These are phyloP conservation scores for Penicillium taxi DNA, from an alignment of 495 filamentous ascomycete genomes.

Conservation along the genomic window DNA sequence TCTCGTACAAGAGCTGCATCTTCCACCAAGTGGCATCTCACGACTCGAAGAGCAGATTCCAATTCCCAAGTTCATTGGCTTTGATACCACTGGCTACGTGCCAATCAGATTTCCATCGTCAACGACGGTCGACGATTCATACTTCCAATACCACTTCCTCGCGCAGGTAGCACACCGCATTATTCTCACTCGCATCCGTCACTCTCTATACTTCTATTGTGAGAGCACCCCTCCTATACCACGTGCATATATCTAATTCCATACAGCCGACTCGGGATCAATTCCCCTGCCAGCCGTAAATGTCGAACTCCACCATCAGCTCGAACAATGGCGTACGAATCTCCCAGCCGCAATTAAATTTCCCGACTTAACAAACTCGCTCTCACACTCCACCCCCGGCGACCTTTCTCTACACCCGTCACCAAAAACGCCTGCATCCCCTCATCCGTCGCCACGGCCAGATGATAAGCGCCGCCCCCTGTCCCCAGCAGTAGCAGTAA, in stretches of 20 bases:
- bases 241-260: background rate
- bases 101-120: conserved; percentile 21
- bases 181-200: conserved; percentile 40
- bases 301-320: conserved; percentile 38
- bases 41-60: conserved; percentile 40
- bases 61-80: conserved; percentile 42
- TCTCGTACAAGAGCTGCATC: conserved; percentile 40
- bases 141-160: conserved; percentile 44
- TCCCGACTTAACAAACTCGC: conserved; percentile 18
- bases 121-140: conserved; percentile 36
- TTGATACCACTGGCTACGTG: conserved; percentile 31
- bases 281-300: conserved; percentile 42
- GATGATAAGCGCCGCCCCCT: conserved; percentile 21
- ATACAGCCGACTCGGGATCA: conserved; percentile 35
- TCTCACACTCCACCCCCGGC: conserved; percentile 11
- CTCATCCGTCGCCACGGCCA: conserved; percentile 15
- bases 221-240: conserved; percentile 5
- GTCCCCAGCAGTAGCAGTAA: conserved; percentile 34
- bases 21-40: conserved; percentile 39
- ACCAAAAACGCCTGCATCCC: conserved; percentile 20
- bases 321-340: conserved; percentile 42
- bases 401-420: conserved; percentile 15
- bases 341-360: conserved; percentile 38
- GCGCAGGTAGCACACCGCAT: conserved; percentile 44
- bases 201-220: conserved; percentile 45